Base-by-base conservation (phyloP, 805 yeast species). In the Candida glaebosa region DNA sequence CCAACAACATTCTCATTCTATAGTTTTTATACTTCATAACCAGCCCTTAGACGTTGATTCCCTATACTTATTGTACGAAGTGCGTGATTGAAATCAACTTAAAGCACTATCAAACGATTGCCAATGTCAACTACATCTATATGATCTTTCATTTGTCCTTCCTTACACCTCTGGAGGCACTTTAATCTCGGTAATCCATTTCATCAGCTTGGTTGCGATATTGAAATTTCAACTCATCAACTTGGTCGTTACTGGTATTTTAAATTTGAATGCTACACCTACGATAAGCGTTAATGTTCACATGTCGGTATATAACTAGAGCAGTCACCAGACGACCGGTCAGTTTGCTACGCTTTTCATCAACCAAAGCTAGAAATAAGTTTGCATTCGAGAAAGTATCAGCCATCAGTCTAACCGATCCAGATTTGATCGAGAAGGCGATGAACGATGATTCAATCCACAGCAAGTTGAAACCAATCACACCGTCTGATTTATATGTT, bases 401-500 rank as follows among this genome's bases (percentile, higher is more conserved):
- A 8, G 16, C 38, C 5, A 24, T 17, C 18, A 24, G 18, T 12
- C n/a, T 35, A 12, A 12, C 38, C 14, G 38, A 35, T 12, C 38
- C 38, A 4, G 15, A 6, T 5, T 15, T 35, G 7, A 24, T 10
- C 8, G 18, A 35, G 10, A 31, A 35, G 9, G 30, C 31, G 19
- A 24, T 24, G 31, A 22, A n/a, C 5, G 22, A 18, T 14, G 31
- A 35, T 22, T 35, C 38, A 18, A 35, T 35, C 18, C 25, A 22
- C 18, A 35, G 20, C 8, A 24, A 15, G n/a, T 35, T 35, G 15
- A 35, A 66, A 43, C 76, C 79, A 4, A 60, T 70, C 8, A 61
- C 69, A 3, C 78, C 81, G 2, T 75, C 64, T 48, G 77, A 75
- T 38, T 58, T 71, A 15, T 73, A 68, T 22, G 81, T 89, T 16